Conservation (phyloP, 371 early-diverging fungal species). For the Mucor velutinosus region DNA sequence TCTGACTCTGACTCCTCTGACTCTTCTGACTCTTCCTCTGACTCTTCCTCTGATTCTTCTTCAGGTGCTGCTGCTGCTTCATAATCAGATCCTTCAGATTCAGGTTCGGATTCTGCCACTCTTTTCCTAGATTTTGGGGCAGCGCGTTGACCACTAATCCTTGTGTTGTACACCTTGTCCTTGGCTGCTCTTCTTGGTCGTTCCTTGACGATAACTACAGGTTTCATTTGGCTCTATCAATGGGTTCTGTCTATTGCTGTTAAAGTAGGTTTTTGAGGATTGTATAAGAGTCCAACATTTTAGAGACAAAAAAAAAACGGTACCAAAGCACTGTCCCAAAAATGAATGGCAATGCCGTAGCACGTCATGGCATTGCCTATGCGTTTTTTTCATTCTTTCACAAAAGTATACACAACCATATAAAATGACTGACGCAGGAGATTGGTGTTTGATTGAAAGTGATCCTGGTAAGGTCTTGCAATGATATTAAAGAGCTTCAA, state of each 20-base stretch:
- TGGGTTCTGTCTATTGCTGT: not conserved
- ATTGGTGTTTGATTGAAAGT: conserved; percentile 88
- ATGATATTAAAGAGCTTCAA: not conserved
- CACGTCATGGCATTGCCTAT: not conserved
- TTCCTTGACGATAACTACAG: not conserved
- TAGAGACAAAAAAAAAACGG: not conserved
- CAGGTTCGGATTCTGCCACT: not conserved
- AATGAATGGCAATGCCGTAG: not conserved
- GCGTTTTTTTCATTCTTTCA: not conserved
- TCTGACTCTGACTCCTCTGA: not conserved
- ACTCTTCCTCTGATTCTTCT: not conserved
- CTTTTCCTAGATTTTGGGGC: not conserved
- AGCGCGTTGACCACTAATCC: not conserved
- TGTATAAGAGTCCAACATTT: not conserved
- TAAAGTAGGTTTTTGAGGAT: not conserved
- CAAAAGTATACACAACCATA: not conserved
- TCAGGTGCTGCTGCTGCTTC: not conserved
- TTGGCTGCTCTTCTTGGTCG: not conserved
- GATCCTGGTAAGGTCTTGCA: conserved; percentile 68
- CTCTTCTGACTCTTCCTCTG: not conserved
- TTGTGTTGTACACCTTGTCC: not conserved
- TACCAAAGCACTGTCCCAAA: not conserved
- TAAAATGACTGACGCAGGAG: conserved; percentile 3
- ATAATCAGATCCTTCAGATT: not conserved
- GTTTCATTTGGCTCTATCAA: not conserved